Evolutionary conservation across 352 stramenopile species (phyloP).

Genomic region (Globisporangium barbulae): DNA sequence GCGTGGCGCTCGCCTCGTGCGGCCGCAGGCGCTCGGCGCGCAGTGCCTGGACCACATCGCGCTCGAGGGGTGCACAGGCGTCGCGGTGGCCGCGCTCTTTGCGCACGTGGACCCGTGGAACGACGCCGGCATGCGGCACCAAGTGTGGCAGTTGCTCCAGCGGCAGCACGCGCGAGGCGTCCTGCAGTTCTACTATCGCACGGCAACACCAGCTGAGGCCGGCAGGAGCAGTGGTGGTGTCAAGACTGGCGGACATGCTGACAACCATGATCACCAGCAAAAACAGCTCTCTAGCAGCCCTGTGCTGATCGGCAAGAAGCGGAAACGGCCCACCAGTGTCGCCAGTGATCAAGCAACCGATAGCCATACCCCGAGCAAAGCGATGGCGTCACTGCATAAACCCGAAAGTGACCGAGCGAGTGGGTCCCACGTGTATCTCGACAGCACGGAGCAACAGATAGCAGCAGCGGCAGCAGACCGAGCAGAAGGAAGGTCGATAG

Average conservation of each 20-base stretch:
- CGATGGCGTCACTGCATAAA: background rate
- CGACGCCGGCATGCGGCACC: constrained; percentile 41
- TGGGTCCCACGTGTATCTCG: background rate
- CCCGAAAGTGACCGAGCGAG: background rate
- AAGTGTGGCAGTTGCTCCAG: constrained; percentile 54
- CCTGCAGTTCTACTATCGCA: constrained; percentile 50
- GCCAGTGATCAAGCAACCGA: background rate
- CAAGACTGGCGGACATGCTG: no score
- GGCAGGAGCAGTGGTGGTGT: background rate
- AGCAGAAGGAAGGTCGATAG: background rate
- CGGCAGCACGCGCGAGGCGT: constrained; percentile 37
- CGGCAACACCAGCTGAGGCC: background rate
- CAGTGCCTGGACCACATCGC: constrained; percentile 62
- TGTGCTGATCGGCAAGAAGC: constrained; percentile 40
- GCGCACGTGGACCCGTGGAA: constrained; percentile 33
- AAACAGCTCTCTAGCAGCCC: background rate
- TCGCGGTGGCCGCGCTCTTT: constrained; percentile 40
- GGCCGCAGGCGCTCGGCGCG: constrained; percentile 46
- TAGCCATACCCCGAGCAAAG: background rate
- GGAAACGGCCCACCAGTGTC: constrained; percentile 34
- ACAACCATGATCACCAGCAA: background rate
- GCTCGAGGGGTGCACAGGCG: constrained; percentile 45
- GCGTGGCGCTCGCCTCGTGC: constrained; percentile 7
- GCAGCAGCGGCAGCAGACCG: constrained; percentile 5
- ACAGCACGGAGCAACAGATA: constrained; percentile 5